A percentile compares a stretch with the other conserved stretches of the same genome.
Evolutionary conservation across 768 basidiomycete species (phyloP).

Genomic region (Xanthoconium stramineum): DNA sequence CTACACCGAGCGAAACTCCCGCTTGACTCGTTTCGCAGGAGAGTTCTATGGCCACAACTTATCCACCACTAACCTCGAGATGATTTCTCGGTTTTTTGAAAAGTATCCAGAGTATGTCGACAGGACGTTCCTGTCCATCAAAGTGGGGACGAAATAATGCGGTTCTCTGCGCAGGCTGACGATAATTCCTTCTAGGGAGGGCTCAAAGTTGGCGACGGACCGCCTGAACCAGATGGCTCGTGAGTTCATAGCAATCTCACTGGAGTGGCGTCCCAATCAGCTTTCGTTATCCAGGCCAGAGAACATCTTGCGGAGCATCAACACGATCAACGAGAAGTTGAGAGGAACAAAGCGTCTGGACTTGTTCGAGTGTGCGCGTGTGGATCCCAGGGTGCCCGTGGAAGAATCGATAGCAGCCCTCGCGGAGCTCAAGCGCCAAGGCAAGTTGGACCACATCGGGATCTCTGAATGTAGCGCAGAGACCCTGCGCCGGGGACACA

Average conservation of each 20-base stretch:
- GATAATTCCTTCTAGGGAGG: conserved; percentile 8
- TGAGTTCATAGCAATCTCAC: conserved; percentile 8
- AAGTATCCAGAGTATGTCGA: conserved; percentile 36
- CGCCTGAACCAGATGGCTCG: conserved; percentile 25
- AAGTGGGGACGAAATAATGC: conserved; percentile 13
- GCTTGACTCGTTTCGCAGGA: conserved; percentile 27
- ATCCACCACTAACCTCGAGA: conserved; percentile 44
- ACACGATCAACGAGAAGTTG: conserved; percentile 41
- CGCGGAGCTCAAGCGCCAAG: conserved; percentile 31
- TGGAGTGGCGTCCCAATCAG: background rate
- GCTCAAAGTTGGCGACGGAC: background rate
- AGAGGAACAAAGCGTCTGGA: conserved; percentile 56
- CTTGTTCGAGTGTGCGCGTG: conserved; percentile 51
- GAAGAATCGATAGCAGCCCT: conserved; percentile 48
- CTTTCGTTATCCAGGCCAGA: conserved; percentile 23
- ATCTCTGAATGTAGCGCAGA: conserved; percentile 51
- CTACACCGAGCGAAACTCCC: background rate
- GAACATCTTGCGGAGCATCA: conserved; percentile 44
- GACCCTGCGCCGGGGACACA: conserved; percentile 42
- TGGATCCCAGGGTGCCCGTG: conserved; percentile 40
- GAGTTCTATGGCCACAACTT: conserved; percentile 55
- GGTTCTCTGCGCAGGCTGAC: background rate
- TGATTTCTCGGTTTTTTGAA: conserved; percentile 49
- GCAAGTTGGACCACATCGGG: conserved; percentile 51
- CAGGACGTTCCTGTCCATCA: conserved; percentile 35